phyloP scores from a whole-genome alignment of 371 early-diverging fungal species.

The Syncephalis fuscata region DNA sequence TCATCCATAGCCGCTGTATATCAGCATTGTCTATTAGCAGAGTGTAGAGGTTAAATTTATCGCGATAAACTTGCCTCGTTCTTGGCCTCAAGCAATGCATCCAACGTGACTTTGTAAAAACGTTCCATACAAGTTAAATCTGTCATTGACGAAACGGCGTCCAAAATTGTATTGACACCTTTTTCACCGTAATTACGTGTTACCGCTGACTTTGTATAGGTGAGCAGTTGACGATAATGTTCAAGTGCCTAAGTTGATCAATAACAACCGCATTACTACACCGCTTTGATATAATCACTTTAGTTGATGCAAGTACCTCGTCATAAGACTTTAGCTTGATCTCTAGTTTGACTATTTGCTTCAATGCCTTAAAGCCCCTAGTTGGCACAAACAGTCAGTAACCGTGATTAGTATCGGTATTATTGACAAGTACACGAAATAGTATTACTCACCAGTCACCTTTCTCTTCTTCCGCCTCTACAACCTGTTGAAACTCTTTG shows the following conservation, averaged over 20 bases:
- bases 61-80: conserved; percentile 41
- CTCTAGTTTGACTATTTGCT: conserved; percentile 83
- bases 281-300: no score
- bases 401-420: neutral
- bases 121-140: conserved; percentile 66
- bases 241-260: conserved; percentile 35
- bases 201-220: conserved; percentile 64
- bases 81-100: conserved; percentile 49
- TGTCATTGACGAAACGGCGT: conserved; percentile 55
- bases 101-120: conserved; percentile 68
- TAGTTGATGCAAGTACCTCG: no score
- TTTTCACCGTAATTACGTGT: conserved; percentile 90
- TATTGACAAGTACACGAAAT: neutral
- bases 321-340: conserved; percentile 48
- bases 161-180: conserved; percentile 87
- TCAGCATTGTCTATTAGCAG: no score
- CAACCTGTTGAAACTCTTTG: conserved; percentile 60
- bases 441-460: conserved; percentile 56
- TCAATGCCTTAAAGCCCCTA: conserved; percentile 90
- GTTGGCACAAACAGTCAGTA: conserved; percentile 1
- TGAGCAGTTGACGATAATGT: conserved; percentile 61
- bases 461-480: conserved; percentile 63
- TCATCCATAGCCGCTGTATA: conserved; percentile 62
- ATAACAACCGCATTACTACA: no score
- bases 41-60: neutral